Conservation (phyloP, 2,329 filamentous ascomycete genomes). For the Alternaria sp. region DNA sequence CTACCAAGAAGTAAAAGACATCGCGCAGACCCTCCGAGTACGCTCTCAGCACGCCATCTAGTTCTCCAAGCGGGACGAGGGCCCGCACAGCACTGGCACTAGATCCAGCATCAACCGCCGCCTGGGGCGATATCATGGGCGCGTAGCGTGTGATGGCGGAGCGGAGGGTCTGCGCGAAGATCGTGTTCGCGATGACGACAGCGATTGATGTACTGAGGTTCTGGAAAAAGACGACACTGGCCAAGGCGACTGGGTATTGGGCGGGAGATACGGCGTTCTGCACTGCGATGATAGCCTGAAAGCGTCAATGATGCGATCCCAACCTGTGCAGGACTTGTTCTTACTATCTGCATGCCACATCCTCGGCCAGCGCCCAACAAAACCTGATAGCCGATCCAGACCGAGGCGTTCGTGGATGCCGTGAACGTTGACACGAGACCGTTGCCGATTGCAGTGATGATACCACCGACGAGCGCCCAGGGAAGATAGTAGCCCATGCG, state of each 20-base stretch:
- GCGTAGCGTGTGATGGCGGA: slow-evolving; percentile 24
- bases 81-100: slow-evolving; percentile 29
- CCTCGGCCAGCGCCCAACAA: slow-evolving; percentile 34
- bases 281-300: slow-evolving; percentile 37
- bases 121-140: slow-evolving; percentile 29
- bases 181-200: slow-evolving; percentile 36
- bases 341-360: slow-evolving; percentile 33
- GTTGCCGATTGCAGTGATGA: slow-evolving; percentile 47
- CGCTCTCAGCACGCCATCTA: slow-evolving; percentile 27
- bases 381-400: slow-evolving; percentile 41
- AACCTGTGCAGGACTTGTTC: not conserved
- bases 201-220: slow-evolving; percentile 42
- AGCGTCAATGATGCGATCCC: not conserved
- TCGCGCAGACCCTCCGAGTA: slow-evolving; percentile 32
- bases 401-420: slow-evolving; percentile 32
- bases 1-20: slow-evolving; percentile 33
- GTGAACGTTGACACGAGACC: slow-evolving; percentile 52
- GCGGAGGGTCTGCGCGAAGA: slow-evolving; percentile 34
- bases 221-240: slow-evolving; percentile 46
- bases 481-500: slow-evolving; percentile 37
- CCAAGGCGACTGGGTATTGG: slow-evolving; percentile 40
- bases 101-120: slow-evolving; percentile 31
- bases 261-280: slow-evolving; percentile 35
- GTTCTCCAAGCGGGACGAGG: slow-evolving; percentile 21
- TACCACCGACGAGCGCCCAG: slow-evolving; percentile 35